Conservation (phyloP, 768 basidiomycete species). For the Kwoniella dejecticola region DNA sequence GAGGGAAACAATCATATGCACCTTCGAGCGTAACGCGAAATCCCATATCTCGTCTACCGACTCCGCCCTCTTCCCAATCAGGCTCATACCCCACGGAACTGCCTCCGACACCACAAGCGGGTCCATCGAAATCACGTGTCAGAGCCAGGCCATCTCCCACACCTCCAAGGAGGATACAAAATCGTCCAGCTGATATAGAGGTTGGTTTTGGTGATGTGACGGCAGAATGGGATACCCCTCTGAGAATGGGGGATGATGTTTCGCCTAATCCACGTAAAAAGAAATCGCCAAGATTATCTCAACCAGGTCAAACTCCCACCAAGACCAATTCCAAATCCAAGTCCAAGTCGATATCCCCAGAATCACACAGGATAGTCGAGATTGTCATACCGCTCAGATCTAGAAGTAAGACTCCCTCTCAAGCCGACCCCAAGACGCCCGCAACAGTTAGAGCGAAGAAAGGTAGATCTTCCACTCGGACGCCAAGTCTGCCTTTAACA, state of each 20-base stretch:
- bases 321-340: neutral
- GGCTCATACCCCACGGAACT: neutral
- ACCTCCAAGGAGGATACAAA: conserved; percentile 20
- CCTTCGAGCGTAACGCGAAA: neutral
- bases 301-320: conserved; percentile 5
- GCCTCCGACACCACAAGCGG: conserved; percentile 5
- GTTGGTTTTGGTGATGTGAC: conserved; percentile 7
- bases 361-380: conserved; percentile 5
- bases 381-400: conserved; percentile 2
- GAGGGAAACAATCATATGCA: neutral
- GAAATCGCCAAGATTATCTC: conserved; percentile 27
- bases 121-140: conserved; percentile 4
- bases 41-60: conserved; percentile 23
- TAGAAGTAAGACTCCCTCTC: neutral
- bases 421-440: neutral
- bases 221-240: conserved; percentile 15
- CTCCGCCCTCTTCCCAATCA: conserved; percentile 34
- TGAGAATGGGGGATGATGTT: conserved; percentile 14
- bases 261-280: conserved; percentile 35
- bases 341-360: conserved; percentile 2
- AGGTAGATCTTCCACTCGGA: conserved; percentile 3
- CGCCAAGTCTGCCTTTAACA: conserved; percentile 1
- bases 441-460: conserved; percentile 13
- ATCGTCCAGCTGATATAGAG: neutral
- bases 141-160: conserved; percentile 27